Conservation (phyloP, 345 rosid genomes). For the Dipteronia sinensis region DNA sequence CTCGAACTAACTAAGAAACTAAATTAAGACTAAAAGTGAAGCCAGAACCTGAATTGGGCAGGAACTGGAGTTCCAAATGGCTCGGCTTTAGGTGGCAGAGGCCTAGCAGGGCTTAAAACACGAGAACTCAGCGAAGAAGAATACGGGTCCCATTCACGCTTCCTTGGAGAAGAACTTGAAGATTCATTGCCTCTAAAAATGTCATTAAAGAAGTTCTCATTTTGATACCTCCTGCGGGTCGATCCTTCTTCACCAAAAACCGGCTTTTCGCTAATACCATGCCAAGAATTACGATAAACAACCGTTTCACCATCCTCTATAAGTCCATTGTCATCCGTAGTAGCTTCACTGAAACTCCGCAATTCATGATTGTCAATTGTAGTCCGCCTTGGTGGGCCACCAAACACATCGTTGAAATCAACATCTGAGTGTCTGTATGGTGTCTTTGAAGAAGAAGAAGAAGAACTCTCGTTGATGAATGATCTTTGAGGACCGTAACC, state of each 20-base stretch:
- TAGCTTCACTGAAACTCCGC: constrained; percentile 46
- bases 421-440: constrained; percentile 45
- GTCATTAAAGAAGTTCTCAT: constrained; percentile 70
- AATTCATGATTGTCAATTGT: constrained; percentile 45
- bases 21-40: constrained; percentile 5
- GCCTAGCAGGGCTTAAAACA: constrained; percentile 58
- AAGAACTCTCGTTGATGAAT: constrained; percentile 20
- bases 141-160: constrained; percentile 40
- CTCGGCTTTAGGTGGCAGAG: constrained; percentile 54
- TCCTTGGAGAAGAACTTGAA: constrained; percentile 51
- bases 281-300: constrained; percentile 35
- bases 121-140: constrained; percentile 55
- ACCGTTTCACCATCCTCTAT: constrained; percentile 26
- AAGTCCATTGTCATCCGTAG: constrained; percentile 24
- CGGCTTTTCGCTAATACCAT: constrained; percentile 58
- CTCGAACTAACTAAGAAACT: neutral
- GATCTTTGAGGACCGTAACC: constrained; percentile 34
- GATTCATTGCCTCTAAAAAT: constrained; percentile 61
- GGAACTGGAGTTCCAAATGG: constrained; percentile 48
- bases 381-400: constrained; percentile 77
- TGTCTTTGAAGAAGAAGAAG: constrained; percentile 27
- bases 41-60: constrained; percentile 69
- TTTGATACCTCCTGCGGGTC: constrained; percentile 39
- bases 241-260: constrained; percentile 70
- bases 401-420: constrained; percentile 82